Conservation (phyloP, 129 eudicot genomes). For the Scalesia atractyloides region DNA sequence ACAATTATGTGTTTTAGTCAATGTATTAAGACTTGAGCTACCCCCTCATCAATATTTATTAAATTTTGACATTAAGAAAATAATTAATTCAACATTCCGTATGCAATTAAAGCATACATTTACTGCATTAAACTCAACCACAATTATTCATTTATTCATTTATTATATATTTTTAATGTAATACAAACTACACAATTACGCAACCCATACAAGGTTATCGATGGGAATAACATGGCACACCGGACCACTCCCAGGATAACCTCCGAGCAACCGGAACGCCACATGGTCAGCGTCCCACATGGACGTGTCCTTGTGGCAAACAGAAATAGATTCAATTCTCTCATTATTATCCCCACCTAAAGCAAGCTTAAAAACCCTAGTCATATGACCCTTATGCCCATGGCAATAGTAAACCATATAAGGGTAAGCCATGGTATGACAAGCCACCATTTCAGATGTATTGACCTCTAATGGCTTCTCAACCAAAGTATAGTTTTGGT, state of each 20-base stretch:
- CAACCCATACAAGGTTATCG: conserved; percentile 64
- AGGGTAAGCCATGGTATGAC: conserved; percentile 78
- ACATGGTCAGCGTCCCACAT: conserved; percentile 57
- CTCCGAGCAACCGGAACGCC: conserved; percentile 46
- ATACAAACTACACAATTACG: not conserved
- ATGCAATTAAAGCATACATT: not conserved
- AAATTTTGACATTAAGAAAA: not conserved
- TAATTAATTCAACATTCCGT: not conserved
- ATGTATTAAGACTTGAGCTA: no score
- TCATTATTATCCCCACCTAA: conserved; percentile 56
- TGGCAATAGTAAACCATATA: conserved; percentile 73
- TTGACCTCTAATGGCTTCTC: conserved; percentile 39
- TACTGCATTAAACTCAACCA: not conserved
- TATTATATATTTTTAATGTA: not conserved
- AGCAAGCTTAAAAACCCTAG: conserved; percentile 40
- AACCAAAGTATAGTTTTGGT: conserved; percentile 51
- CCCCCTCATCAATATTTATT: no score
- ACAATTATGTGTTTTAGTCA: no score
- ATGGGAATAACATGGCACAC: conserved; percentile 71
- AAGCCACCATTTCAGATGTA: conserved; percentile 46
- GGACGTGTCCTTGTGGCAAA: conserved; percentile 75
- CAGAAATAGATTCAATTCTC: conserved; percentile 48
- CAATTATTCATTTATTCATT: conserved; percentile 3
- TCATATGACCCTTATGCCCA: conserved; percentile 40
- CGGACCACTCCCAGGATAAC: conserved; percentile 50